phyloP scores from a whole-genome alignment of 805 yeast species.

The Lipomyces sp. region DNA sequence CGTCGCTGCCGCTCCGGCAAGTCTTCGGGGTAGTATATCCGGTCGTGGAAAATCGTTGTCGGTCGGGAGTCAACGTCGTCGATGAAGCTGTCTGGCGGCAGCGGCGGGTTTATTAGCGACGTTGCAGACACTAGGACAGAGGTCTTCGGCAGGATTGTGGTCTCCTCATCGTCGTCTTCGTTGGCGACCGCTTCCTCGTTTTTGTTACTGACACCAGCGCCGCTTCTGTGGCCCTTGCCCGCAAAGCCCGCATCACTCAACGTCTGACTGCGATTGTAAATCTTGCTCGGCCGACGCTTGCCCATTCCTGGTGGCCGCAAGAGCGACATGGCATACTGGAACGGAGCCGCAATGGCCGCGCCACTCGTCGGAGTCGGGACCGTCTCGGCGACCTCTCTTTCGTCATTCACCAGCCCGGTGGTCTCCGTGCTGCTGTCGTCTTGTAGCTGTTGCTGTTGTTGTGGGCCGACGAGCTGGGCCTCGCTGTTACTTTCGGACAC shows the following conservation, averaged over 20 bases:
- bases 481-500: constrained; percentile 3
- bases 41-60: constrained; percentile 75
- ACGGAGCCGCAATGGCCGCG: constrained; percentile 10
- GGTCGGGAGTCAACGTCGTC: constrained; percentile 64
- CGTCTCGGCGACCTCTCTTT: neutral
- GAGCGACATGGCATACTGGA: constrained; percentile 32
- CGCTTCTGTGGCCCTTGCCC: too few species aligned
- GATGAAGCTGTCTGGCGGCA: constrained; percentile 66
- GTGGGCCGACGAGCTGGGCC: constrained; percentile 22
- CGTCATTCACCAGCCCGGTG: too few species aligned
- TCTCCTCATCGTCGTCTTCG: constrained; percentile 23
- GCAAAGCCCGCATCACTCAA: constrained; percentile 10
- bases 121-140: constrained; percentile 78
- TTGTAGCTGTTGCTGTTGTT: too few species aligned
- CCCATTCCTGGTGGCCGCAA: constrained; percentile 35
- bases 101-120: constrained; percentile 72
- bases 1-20: constrained; percentile 45
- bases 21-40: constrained; percentile 61
- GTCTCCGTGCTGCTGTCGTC: too few species aligned
- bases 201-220: constrained; percentile 20
- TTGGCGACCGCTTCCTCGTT: neutral
- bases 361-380: too few species aligned
- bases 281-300: constrained; percentile 31
- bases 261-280: constrained; percentile 34
- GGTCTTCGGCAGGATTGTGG: constrained; percentile 53